Evolutionary conservation across 2,329 filamentous ascomycete genomes (phyloP), one percentile per base, ranked within the genome.

Genomic region (Oidium heveae): DNA sequence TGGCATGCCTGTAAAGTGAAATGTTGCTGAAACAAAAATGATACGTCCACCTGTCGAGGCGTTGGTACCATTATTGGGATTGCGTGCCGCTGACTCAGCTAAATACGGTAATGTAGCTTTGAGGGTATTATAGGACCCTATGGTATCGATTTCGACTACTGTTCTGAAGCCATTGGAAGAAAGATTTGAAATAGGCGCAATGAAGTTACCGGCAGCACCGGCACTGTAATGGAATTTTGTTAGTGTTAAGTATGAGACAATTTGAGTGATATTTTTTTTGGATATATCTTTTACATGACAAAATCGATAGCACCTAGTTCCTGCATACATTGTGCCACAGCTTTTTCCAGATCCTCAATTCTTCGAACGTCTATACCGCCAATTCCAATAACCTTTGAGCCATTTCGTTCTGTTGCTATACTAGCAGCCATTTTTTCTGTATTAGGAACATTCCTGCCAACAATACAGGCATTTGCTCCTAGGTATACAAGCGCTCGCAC

Each of bases 71-170:
- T 74, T 74, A 58, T 69, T 74, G 61, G 80, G 71, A 46, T 65
- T 62, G 61, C 75, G 76, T 36, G 70, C 68, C 0, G 84, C 80
- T n/a, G 86, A 93, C 61, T 78, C 74, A 13, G 86, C 68, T 2
- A 98, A 76, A 63, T 94, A 75, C 0, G 86, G 86, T 36, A 95
- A 71, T 0, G 86, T 91, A 3, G 89, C 87, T 70, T 96, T 96
- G 64, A 94, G 74, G 2, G 87, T 94, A 71, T 96, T 94, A 70
- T 84, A 98, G 16, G 85, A 93, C 34, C 91, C 91, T 37, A 96
- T 68, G 2, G 94, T 82, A 66, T 96, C 91, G 63, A 98, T 98
- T 58, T 96, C 91, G 63, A 96, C 89, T 59, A 98, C 91, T 0
- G 85, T 74, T 68, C 88, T 93, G 78, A 98, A 94, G 3, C 86